Evolutionary conservation across 139 green algal genomes (phyloP).

Genomic region (Volvox africanus): DNA sequence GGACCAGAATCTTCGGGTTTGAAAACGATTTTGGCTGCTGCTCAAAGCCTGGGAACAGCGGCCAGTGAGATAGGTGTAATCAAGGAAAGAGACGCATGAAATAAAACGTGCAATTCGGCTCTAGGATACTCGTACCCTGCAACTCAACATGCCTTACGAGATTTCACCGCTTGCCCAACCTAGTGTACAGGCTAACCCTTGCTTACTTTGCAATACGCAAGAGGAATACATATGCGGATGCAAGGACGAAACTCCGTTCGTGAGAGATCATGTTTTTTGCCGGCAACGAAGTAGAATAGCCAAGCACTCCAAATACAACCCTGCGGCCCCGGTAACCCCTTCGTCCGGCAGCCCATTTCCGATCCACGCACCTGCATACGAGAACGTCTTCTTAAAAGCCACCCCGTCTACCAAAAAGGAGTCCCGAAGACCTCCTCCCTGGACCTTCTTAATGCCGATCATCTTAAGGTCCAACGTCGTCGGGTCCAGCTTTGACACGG

Average conservation of each 20-base stretch:
- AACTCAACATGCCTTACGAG: too few relatives aligned
- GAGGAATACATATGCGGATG: too few relatives aligned
- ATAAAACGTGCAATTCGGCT: too few relatives aligned
- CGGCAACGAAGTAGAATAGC: not conserved
- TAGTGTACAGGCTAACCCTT: too few relatives aligned
- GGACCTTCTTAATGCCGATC: slow-evolving; percentile 97
- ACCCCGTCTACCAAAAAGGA: slow-evolving; percentile 98
- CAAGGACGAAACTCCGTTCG: too few relatives aligned
- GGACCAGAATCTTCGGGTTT: slow-evolving; percentile 93
- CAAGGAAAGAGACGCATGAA: too few relatives aligned
- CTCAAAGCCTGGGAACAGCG: slow-evolving; percentile 89
- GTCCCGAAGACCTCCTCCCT: slow-evolving; percentile 94
- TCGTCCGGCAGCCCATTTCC: not conserved
- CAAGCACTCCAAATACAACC: not conserved
- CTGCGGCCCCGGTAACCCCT: not conserved
- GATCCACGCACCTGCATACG: slow-evolving; percentile 79
- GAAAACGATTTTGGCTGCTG: slow-evolving; percentile 95
- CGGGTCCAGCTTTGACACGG: slow-evolving; percentile 88
- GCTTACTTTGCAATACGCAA: too few relatives aligned
- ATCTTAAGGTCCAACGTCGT: slow-evolving; percentile 89
- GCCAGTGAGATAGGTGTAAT: too few relatives aligned
- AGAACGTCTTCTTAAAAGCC: slow-evolving; percentile 99
- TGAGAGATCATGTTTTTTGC: too few relatives aligned
- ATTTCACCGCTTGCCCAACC: too few relatives aligned
- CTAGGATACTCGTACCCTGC: too few relatives aligned